Percentiles rank a stretch among this genome's conserved stretches.
These are phyloP conservation scores for Annulohypoxylon truncatum DNA, from an alignment of 2,329 filamentous ascomycete species.

Conservation along the genomic window DNA sequence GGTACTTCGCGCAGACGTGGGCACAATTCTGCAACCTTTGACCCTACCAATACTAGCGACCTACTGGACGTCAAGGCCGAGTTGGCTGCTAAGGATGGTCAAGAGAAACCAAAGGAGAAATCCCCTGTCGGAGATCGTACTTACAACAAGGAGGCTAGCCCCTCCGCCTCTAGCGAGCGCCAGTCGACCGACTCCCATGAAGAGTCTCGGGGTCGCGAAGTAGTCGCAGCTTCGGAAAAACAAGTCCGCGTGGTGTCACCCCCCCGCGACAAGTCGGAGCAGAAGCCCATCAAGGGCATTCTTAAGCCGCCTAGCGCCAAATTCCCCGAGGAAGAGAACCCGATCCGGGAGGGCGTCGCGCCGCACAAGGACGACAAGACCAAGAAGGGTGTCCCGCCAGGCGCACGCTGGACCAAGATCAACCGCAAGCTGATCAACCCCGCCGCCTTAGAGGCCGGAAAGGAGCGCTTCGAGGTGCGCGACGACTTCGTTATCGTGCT, in stretches of 20 bases:
- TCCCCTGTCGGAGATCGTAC: conserved; percentile 29
- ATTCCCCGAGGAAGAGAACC: conserved; percentile 88
- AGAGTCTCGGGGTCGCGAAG: conserved; percentile 58
- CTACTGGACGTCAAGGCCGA: conserved; percentile 64
- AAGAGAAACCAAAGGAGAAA: conserved; percentile 45
- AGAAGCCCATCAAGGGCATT: conserved; percentile 82
- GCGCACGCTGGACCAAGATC: conserved; percentile 94
- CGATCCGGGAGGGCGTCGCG: conserved; percentile 88
- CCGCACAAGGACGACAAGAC: conserved; percentile 89
- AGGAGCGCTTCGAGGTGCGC: conserved; percentile 92
- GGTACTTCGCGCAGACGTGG: conserved; percentile 54
- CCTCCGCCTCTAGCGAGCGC: conserved; percentile 34
- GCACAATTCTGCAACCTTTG: conserved; percentile 58
- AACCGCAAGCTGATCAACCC: conserved; percentile 89
- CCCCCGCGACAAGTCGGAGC: conserved; percentile 70
- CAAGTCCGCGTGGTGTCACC: conserved; percentile 79
- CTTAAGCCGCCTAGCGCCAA: conserved; percentile 82
- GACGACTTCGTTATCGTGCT: conserved; percentile 94
- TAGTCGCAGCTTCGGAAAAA: conserved; percentile 52
- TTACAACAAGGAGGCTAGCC: conserved; percentile 29
- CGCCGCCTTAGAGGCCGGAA: conserved; percentile 84
- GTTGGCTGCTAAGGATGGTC: conserved; percentile 57
- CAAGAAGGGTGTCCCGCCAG: conserved; percentile 77
- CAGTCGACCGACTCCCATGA: conserved; percentile 40
- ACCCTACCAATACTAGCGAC: conserved; percentile 64